phyloP scores from a whole-genome alignment of 1,139 yeast genomes.

The Martiniozyma asiatica region DNA sequence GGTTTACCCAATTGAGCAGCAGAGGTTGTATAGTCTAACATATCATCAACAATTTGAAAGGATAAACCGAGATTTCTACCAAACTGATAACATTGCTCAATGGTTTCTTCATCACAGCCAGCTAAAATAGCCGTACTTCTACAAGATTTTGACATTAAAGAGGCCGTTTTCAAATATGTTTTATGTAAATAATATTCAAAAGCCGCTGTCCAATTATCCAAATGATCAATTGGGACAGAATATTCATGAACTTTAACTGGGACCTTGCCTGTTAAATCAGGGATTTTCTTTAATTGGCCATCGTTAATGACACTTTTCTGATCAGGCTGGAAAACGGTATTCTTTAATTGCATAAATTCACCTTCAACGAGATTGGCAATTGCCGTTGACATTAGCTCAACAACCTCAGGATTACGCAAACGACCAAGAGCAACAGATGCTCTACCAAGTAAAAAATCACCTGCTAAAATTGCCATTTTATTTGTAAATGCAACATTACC shows the following conservation, averaged over 20 bases:
- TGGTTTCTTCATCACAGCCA: constrained; percentile 62
- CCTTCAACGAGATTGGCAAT: constrained; percentile 97
- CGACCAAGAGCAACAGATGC: constrained; percentile 95
- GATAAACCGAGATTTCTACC: constrained; percentile 92
- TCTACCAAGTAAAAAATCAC: constrained; percentile 87
- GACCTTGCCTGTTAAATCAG: constrained; percentile 53
- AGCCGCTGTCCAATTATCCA: constrained; percentile 69
- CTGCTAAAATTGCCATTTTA: constrained; percentile 95
- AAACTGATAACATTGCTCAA: constrained; percentile 79
- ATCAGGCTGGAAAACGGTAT: constrained; percentile 57
- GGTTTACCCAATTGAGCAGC: constrained; percentile 85
- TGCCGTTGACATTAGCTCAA: constrained; percentile 86
- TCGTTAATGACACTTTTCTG: constrained; percentile 30
- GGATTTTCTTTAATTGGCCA: constrained; percentile 39
- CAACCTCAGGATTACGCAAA: constrained; percentile 90
- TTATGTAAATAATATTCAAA: constrained; percentile 92
- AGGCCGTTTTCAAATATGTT: constrained; percentile 90
- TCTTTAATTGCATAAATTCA: constrained; percentile 94
- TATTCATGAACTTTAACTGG: constrained; percentile 51
- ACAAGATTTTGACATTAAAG: constrained; percentile 88
- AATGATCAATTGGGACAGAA: constrained; percentile 46
- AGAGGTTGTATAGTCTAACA: constrained; percentile 84
- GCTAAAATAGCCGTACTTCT: constrained; percentile 89
- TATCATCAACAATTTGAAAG: constrained; percentile 92
- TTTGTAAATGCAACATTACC: constrained; percentile 92